phyloP scores from a whole-genome alignment of 1,284 basidiomycete genomes.

The Earliella scabrosa region DNA sequence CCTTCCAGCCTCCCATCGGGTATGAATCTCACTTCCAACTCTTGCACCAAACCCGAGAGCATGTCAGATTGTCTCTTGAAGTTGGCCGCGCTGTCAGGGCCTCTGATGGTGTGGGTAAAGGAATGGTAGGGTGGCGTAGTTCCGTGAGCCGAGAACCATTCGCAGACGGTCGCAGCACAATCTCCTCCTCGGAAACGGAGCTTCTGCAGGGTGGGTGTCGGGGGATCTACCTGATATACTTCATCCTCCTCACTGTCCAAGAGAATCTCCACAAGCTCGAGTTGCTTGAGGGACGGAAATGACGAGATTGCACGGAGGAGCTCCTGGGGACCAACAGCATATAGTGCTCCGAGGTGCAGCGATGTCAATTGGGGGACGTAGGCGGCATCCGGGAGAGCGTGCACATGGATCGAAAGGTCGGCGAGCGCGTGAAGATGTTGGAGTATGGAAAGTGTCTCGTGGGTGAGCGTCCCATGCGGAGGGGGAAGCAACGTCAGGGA shows the following conservation, averaged over 20 bases:
- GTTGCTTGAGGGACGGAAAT: constrained; percentile 1
- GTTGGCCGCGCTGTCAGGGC: neutral
- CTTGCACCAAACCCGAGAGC: constrained; percentile 1
- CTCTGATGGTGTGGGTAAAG: neutral
- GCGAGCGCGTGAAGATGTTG: neutral
- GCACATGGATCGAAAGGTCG: neutral
- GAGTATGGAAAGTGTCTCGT: neutral
- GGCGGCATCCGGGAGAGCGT: neutral
- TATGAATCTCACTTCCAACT: constrained; percentile 9
- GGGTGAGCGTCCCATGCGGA: neutral
- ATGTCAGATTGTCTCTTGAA: neutral
- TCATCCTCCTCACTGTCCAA: neutral
- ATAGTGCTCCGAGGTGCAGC: neutral
- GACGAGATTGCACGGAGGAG: neutral
- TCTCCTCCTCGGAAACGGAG: neutral
- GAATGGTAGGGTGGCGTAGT: neutral
- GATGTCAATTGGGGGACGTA: neutral
- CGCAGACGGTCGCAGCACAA: neutral
- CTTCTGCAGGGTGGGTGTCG: neutral
- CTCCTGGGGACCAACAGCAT: neutral
- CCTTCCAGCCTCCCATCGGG: constrained; percentile 15
- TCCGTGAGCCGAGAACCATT: neutral
- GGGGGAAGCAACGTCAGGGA: neutral
- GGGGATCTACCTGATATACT: neutral
- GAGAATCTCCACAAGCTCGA: neutral